Conservation (phyloP, 371 early-diverging fungal genomes). For the Mucor lusitanicus region DNA sequence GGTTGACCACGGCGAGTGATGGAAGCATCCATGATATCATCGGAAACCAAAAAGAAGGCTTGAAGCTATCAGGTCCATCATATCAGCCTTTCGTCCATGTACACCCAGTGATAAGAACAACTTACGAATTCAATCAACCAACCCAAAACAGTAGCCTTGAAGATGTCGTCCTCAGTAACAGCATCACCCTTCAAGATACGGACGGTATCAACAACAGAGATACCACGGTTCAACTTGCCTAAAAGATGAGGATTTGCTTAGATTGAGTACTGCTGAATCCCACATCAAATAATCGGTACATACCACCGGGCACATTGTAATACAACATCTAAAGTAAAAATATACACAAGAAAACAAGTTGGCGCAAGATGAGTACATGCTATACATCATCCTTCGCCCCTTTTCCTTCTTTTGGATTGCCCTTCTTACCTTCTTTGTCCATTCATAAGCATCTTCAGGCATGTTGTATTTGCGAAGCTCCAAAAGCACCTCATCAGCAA, state of each 20-base stretch:
- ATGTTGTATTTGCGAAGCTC: slow-evolving; percentile 69
- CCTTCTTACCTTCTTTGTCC: slow-evolving; percentile 57
- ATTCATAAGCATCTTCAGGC: slow-evolving; percentile 75
- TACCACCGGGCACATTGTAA: slow-evolving; percentile 84
- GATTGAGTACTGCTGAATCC: background rate
- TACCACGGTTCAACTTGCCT: slow-evolving; percentile 97
- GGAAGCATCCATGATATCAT: slow-evolving; percentile 98
- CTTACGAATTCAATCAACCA: slow-evolving; percentile 94
- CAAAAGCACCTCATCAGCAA: slow-evolving; percentile 63
- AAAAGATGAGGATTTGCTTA: background rate
- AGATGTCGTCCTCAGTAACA: slow-evolving; percentile 79
- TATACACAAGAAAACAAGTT: background rate
- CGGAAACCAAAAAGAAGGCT: slow-evolving; percentile 96
- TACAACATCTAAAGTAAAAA: slow-evolving; percentile 57
- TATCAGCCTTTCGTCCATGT: background rate
- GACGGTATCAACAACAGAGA: slow-evolving; percentile 90
- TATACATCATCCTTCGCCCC: background rate
- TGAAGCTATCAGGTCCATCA: slow-evolving; percentile 70
- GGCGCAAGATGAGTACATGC: slow-evolving; percentile 2
- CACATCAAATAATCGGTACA: slow-evolving; percentile 7
- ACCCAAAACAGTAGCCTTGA: slow-evolving; percentile 88
- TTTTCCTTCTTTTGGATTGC: background rate
- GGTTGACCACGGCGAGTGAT: slow-evolving; percentile 94
- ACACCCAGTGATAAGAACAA: background rate
- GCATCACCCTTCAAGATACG: slow-evolving; percentile 72